Conservation (phyloP, 208 protist species). For the Angomonas desouzai region DNA sequence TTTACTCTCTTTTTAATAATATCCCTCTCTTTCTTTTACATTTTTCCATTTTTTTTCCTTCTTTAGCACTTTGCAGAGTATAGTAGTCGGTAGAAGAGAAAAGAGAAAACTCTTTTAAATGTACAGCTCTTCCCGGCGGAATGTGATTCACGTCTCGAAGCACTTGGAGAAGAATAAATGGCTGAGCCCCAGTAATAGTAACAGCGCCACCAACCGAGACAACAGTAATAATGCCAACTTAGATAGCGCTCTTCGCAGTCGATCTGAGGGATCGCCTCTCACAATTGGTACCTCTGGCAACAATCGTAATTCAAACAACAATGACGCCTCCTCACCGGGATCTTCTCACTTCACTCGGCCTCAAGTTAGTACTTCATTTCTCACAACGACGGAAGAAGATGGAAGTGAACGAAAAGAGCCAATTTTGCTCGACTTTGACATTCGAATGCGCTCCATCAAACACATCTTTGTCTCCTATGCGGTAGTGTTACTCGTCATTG, state of each 20-base stretch:
- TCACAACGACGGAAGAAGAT: neutral
- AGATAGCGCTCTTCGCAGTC: neutral
- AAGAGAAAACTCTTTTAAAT: neutral
- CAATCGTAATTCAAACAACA: neutral
- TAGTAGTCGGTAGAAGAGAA: neutral
- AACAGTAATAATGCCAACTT: neutral
- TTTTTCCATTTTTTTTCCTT: conserved; percentile 15
- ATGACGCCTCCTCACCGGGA: no score
- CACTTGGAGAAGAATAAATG: neutral
- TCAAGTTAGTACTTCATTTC: neutral
- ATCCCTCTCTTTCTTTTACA: conserved; percentile 11
- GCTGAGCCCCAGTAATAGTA: neutral
- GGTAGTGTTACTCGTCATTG: neutral
- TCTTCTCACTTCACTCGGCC: no score
- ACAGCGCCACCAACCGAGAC: neutral
- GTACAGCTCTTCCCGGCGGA: neutral
- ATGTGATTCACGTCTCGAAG: neutral
- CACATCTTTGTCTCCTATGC: neutral
- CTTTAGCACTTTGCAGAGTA: conserved; percentile 13
- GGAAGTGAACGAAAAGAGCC: neutral
- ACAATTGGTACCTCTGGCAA: neutral
- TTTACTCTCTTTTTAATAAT: no score
- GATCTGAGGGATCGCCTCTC: neutral
- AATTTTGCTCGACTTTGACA: conserved; percentile 2
- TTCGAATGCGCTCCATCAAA: neutral